These are phyloP conservation scores for Asterochloris erici DNA, from an alignment of 139 green algal species.

Conservation along the genomic window DNA sequence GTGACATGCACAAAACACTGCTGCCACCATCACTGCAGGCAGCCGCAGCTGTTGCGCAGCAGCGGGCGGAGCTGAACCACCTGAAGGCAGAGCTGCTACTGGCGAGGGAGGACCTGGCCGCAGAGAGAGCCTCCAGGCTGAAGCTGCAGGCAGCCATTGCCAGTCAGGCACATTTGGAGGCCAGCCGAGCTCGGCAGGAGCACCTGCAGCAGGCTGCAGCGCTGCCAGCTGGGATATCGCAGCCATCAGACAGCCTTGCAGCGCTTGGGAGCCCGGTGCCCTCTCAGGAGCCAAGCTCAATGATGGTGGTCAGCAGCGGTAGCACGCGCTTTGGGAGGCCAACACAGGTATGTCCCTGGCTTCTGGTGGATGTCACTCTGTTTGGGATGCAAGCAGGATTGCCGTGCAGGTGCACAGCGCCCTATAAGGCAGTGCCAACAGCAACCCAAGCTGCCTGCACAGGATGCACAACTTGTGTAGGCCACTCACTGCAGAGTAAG, in stretches of 20 bases:
- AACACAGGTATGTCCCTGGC: no score
- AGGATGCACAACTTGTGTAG: no score
- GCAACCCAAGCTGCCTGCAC: no score
- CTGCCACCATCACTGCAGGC: no score
- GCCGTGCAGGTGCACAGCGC: no score
- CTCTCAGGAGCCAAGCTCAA: neutral
- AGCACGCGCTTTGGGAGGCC: neutral
- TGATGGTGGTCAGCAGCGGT: neutral
- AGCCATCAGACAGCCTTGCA: neutral
- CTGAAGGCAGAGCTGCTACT: conserved; percentile 11
- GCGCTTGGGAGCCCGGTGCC: neutral
- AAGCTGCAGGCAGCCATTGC: conserved; percentile 9
- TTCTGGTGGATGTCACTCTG: no score
- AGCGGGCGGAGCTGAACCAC: neutral
- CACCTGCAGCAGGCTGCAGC: neutral
- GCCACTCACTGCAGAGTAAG: no score
- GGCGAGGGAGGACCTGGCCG: conserved; percentile 12
- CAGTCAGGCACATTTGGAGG: neutral
- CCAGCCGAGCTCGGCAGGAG: no score
- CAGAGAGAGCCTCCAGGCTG: conserved; percentile 2
- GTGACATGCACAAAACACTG: no score
- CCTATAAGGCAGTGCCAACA: no score
- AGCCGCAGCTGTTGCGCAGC: neutral
- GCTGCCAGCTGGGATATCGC: no score
- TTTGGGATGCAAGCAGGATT: no score